Base-by-base conservation (phyloP, 2,329 filamentous ascomycete species). In the Nemania diffusa region DNA sequence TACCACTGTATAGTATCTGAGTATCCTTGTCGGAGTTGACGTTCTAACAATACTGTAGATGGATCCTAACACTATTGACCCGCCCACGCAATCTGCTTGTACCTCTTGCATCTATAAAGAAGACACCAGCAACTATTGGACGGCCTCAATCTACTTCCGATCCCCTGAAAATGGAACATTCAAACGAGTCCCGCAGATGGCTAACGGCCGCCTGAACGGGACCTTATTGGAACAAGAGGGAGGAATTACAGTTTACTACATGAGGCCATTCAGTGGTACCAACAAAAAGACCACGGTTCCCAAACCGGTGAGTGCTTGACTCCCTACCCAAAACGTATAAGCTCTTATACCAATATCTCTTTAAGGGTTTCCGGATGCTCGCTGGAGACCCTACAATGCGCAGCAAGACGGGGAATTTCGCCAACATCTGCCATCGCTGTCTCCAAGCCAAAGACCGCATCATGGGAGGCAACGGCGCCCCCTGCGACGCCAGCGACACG, bases 101-200 rank as follows among this genome's bases (percentile, higher is more conserved):
- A 61, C 58, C 17, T 61, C 58, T 34, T 61, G 58, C 34, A 61
- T 22, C 58, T 61, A 61, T 13, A 44, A 24, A 17, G 58, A 61
- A 61, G 58, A 61, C 37, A 61, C 48, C 3, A 61, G 58, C 48
- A 61, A 61, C 34, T 61, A 61, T 44, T 61, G 58, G 58, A 61
- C 58, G 11, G 58, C 58, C 26, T 61, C 58, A 7, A 61, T 61
- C 24, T 61, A 61, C 34, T 61, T 61, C 48, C 46, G 24, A n/a
- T 61, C 58, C 4, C 58, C 58, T 6, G 58, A 61, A 24, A 61
- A 61, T 20, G 58, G 58, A 3, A 61, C 58, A 6, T 61, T 53
- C 17, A 61, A 61, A 24, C 58, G 58, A 52, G 58, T 61, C 34
- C 58, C 58, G 11, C 58, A 61, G 48, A 61, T 61, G 58, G 58